Base-by-base conservation (phyloP, 192 early-diverging fungal genomes). In the Linnemannia elongata region DNA sequence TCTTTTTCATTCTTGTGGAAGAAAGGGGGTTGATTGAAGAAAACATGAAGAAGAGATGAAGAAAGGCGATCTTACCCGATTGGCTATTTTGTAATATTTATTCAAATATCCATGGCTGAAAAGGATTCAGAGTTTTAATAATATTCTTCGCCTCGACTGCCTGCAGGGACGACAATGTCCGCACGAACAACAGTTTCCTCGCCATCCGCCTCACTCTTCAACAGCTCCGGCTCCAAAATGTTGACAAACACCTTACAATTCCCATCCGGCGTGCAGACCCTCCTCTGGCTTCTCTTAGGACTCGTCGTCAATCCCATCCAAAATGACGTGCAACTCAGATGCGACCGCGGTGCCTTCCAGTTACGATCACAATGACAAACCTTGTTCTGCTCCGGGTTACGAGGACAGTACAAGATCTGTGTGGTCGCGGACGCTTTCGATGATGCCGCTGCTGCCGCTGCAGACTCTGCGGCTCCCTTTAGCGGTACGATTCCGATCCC, bases 291-390 rank as follows among this genome's bases (percentile, higher is more conserved):
- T 49, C 74, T 75, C 68, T 33, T 38, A 13, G 83, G 83, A 41
- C 76, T 85, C 24, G 49, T 60, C 9, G 74, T 74, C 18, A 76
- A 33, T 12, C 74, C 73, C 35, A 80, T 72, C 83, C 83, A 85
- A 57, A 77, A 85, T 7, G 63, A 33, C 7, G 77, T 85, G n/a
- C 78, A 85, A 24, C 74, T 80, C n/a, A 85, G 22, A 72, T 80
- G 83, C 0, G 68, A 22, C 1, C 78, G 74, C 6, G 38, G 13
- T 6, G 45, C 47, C 12, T 68, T 49, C 45, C 69, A 27, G 7
- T 57, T 15, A 8, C 74, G 83, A n/a, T 80, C 47, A 27, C 78
- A 85, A 7, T 75, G 83, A 71, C 82, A 83, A 10, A 35, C 22
- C 38, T 60, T 20, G 30, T 79, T 70, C 3, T 54, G 18, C 22